A percentile compares a stretch with the other conserved stretches of the same genome.
Conservation (phyloP, 1,284 basidiomycete genomes). For the Phlebopus sp. region DNA sequence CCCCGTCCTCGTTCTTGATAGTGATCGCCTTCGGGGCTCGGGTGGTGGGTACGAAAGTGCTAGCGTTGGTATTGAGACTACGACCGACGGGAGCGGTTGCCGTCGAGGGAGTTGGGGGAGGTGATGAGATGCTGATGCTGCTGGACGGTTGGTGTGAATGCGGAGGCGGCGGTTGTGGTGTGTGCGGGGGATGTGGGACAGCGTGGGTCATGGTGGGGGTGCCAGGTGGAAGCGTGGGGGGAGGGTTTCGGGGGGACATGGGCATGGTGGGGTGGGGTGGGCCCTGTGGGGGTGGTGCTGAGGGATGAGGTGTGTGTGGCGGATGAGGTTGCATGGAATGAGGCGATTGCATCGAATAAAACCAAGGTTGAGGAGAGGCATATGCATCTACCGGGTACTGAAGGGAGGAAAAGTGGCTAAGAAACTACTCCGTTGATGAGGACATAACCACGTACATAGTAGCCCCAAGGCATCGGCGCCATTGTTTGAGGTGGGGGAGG, state of each 20-base stretch:
- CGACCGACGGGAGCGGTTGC: slow-evolving; percentile 38
- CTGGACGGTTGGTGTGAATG: slow-evolving; percentile 48
- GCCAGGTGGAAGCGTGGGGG: slow-evolving; percentile 53
- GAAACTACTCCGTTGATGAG: slow-evolving; percentile 13
- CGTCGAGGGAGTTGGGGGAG: slow-evolving; percentile 65
- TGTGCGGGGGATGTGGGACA: slow-evolving; percentile 45
- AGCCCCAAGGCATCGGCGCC: slow-evolving; percentile 34
- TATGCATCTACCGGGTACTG: slow-evolving; percentile 26
- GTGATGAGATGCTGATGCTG: slow-evolving; percentile 54
- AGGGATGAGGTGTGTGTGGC: slow-evolving; percentile 32
- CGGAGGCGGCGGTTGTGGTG: slow-evolving; percentile 49
- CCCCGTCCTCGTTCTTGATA: slow-evolving; percentile 51
- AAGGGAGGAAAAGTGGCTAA: slow-evolving; percentile 18
- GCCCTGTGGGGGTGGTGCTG: slow-evolving; percentile 32
- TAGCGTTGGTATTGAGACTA: slow-evolving; percentile 59
- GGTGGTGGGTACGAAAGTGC: slow-evolving; percentile 55
- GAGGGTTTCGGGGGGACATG: slow-evolving; percentile 63
- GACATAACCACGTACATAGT: slow-evolving; percentile 41
- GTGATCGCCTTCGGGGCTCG: slow-evolving; percentile 29
- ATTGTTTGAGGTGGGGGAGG: slow-evolving; percentile 45
- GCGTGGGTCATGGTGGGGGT: slow-evolving; percentile 65
- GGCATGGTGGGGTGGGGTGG: slow-evolving; percentile 44
- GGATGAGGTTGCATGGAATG: slow-evolving; percentile 38
- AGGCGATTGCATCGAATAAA: slow-evolving; percentile 27
- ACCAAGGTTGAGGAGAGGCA: slow-evolving; percentile 23